Evolutionary conservation across 1,284 basidiomycete genomes (phyloP), one percentile per base, ranked within the genome.

Genomic region (Puccinia triticina): DNA sequence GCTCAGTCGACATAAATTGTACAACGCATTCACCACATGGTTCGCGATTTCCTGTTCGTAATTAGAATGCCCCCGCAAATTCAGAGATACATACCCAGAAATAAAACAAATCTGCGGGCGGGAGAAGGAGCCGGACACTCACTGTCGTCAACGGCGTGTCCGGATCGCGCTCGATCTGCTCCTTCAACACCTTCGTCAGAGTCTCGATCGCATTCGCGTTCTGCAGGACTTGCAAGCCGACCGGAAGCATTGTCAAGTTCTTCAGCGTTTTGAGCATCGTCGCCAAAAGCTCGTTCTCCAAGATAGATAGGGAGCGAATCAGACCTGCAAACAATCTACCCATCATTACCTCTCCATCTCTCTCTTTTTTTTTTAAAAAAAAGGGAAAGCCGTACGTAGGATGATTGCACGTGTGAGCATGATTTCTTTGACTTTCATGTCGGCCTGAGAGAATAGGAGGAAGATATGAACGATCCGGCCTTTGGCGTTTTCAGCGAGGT

Each of bases 131-230:
- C n/a, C n/a, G n/a, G n/a, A 46, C 53, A 89, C 92, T 83, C 85
- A 94, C 95, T 57, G 94, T 93, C 85, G 91, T 92, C 85, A 95
- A 92, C 0, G 91, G 90, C 8, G 81, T 82, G 40, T 82, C 81
- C 34, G 81, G 81, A 43, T 82, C 81, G 3, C 94, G 92, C 23
- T 91, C 89, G 82, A 92, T 91, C 85, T 94, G 92, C 85, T 94
- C 92, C 43, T 93, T 93, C 40, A 98, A 89, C 16, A 97, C 91
- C 57, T 90, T 91, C 64, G 95, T 92, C 14, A 99, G 89, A 75
- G 94, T 92, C 86, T 98, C 95, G 84, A 98, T 93, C 0, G 94
- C 93, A 85, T 98, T 97, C 48, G 95, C 94, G 84, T 98, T 98
- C 87, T 98, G 96, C 23, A 99, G 89, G 5, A 96, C 93, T 85